phyloP scores from a whole-genome alignment of 306 rosid genomes.

The Cercis canadensis region DNA sequence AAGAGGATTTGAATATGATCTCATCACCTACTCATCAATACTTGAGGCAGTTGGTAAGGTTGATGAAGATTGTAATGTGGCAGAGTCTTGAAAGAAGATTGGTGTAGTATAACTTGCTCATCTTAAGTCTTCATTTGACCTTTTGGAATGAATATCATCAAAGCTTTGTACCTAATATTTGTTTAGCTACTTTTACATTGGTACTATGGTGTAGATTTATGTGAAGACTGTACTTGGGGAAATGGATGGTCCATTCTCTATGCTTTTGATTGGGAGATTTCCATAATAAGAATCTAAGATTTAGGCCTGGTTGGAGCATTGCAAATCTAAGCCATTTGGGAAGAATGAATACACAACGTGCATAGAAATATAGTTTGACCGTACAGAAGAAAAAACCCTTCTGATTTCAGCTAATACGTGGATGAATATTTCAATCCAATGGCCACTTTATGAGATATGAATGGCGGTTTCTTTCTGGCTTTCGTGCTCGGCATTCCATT shows the following conservation, averaged over 20 bases:
- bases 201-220: neutral
- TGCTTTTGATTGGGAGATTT: no score
- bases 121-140: no score
- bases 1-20: constrained; percentile 74
- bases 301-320: neutral
- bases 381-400: no score
- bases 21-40: constrained; percentile 86
- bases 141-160: constrained; percentile 6
- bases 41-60: constrained; percentile 97
- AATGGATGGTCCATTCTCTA: no score
- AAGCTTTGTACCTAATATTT: no score
- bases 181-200: neutral
- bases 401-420: no score
- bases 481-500: neutral
- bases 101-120: no score
- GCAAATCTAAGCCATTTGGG: constrained; percentile 6
- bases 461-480: neutral
- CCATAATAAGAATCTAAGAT: neutral
- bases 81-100: constrained; percentile 32
- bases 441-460: neutral
- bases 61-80: constrained; percentile 55
- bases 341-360: no score
- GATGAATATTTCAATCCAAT: no score
- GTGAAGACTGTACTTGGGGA: neutral
- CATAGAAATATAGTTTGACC: no score